These are phyloP conservation scores for Ascochyta clinopodiicola DNA, from an alignment of 2,329 filamentous ascomycete species.

Conservation along the genomic window DNA sequence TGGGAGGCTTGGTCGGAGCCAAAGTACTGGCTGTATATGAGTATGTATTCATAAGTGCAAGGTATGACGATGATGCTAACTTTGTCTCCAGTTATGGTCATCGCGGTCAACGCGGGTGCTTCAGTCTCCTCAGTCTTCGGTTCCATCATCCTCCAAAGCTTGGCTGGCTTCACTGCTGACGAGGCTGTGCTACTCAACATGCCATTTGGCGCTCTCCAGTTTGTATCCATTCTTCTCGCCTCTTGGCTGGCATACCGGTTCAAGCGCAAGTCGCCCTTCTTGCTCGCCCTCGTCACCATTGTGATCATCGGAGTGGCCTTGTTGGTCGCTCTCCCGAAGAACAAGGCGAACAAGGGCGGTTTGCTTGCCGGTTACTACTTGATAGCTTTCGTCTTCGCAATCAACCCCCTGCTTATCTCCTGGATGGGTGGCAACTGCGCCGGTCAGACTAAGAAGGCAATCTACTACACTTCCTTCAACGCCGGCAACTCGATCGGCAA, in stretches of 20 bases:
- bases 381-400: constrained; percentile 70
- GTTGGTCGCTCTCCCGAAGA: constrained; percentile 59
- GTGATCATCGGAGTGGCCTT: constrained; percentile 67
- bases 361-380: constrained; percentile 69
- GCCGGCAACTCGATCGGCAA: constrained; percentile 68
- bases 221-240: constrained; percentile 29
- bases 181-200: constrained; percentile 65
- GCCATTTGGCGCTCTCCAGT: constrained; percentile 54
- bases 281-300: constrained; percentile 54
- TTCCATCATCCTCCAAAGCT: constrained; percentile 62
- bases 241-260: constrained; percentile 65
- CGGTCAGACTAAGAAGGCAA: constrained; percentile 71
- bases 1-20: constrained; percentile 62
- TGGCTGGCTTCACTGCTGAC: constrained; percentile 65
- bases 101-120: constrained; percentile 41
- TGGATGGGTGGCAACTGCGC: constrained; percentile 75
- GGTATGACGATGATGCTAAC: background rate
- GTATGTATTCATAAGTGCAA: background rate
- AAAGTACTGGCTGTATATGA: constrained; percentile 57
- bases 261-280: constrained; percentile 65
- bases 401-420: constrained; percentile 69
- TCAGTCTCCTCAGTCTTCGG: constrained; percentile 66
- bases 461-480: constrained; percentile 69
- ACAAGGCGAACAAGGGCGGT: constrained; percentile 51
- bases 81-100: constrained; percentile 23